Evolutionary conservation across 2,329 filamentous ascomycete genomes (phyloP), one percentile per base, ranked within the genome.

Genomic region (Paraconiothyrium sp.): DNA sequence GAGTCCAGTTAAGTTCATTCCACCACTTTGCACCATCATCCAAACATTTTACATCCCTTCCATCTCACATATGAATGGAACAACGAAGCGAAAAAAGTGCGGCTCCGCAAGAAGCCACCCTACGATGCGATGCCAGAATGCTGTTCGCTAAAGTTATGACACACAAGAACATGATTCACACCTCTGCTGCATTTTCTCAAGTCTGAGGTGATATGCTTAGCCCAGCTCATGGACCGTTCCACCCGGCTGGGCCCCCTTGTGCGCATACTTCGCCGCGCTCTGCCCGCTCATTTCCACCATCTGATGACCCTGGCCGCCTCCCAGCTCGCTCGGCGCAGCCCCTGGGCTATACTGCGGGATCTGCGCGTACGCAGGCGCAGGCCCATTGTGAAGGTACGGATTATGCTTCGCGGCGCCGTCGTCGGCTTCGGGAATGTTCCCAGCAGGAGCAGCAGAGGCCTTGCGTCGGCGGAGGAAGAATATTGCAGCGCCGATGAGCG

Each of bases 401-500:
- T 51, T 48, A 3, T 20, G n/a, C 34, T 58, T 48, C 4, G 14
- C 44, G 4, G 22, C 43, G 14, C 41, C 41, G 41, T 5, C 43
- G n/a, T 39, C 54, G 14, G 43, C 54, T 7, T 34, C 41, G 27
- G 30, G 27, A 3, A 22, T 43, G 43, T 41, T 20, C 10, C 5
- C 54, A 32, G 44, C 27, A 5, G 32, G 13, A 20, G 32, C 13
- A 14, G 27, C 22, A 14, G 24, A 8, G 27, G 20, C 3, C 43
- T 24, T 58, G 30, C 41, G 37, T 14, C 56, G 24, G 20, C 47
- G 34, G 14, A 52, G 34, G 39, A 58, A 58, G 47, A 52, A 60
- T 32, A 56, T 24, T 3, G 51, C 55, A 16, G 32, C 56, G 30
- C 44, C 56, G 39, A 62, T 46, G 41, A 62, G 57, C 4, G 52